Percentiles rank a stretch among this genome's conserved stretches.
These are phyloP conservation scores for Alternaria brassicicola DNA, from an alignment of 2,329 filamentous ascomycete genomes.

Conservation along the genomic window DNA sequence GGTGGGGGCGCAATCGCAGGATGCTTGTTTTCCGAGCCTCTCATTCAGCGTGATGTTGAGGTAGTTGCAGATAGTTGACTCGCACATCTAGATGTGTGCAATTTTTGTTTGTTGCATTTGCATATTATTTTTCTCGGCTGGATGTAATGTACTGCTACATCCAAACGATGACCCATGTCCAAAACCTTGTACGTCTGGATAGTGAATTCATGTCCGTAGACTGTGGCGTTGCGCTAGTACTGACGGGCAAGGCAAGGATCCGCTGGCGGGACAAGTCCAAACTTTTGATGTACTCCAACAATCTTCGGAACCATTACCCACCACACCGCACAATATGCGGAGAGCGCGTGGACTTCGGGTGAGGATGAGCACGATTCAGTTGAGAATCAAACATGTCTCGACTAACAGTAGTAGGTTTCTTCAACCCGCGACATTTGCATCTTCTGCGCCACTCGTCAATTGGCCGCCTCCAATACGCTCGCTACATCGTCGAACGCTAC, in stretches of 20 bases:
- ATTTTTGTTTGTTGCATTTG: too few relatives aligned
- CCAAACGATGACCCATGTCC: neutral
- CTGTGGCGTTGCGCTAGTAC: neutral
- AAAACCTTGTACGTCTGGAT: neutral
- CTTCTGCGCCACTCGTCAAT: constrained; percentile 48
- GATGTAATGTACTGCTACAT: neutral
- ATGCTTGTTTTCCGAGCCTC: neutral
- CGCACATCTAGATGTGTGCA: neutral
- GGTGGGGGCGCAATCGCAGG: neutral
- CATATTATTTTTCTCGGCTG: neutral
- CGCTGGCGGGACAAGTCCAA: constrained; percentile 20
- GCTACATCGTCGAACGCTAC: constrained; percentile 18
- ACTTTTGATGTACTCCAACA: constrained; percentile 20
- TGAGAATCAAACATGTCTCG: neutral
- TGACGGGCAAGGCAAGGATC: constrained; percentile 17
- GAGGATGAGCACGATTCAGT: constrained; percentile 2
- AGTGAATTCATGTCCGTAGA: neutral
- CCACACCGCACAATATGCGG: constrained; percentile 31
- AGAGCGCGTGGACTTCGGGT: constrained; percentile 41
- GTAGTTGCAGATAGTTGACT: neutral
- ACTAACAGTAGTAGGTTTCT: constrained; percentile 33
- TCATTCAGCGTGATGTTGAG: neutral
- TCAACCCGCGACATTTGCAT: constrained; percentile 47
- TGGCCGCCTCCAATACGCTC: constrained; percentile 26
- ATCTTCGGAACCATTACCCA: constrained; percentile 7